phyloP scores from a whole-genome alignment of 805 yeast species.

The Candida ponderosae region DNA sequence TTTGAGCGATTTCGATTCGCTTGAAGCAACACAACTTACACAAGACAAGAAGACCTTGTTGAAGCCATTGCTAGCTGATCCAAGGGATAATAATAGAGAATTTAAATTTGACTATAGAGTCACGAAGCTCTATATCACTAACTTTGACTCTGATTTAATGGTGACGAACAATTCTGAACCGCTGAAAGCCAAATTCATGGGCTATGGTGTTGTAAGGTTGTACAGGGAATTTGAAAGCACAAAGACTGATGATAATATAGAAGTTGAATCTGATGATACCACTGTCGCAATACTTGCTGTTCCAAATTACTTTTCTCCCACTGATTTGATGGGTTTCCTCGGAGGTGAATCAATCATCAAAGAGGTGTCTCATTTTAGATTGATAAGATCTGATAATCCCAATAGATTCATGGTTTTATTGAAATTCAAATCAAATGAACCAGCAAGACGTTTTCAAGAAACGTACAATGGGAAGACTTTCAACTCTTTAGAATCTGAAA shows the following conservation, averaged over 20 bases:
- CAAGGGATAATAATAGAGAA: too few relatives aligned
- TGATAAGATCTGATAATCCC: slow-evolving; percentile 57
- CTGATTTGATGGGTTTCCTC: slow-evolving; percentile 74
- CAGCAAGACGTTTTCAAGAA: slow-evolving; percentile 59
- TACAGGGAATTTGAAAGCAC: slow-evolving; percentile 43
- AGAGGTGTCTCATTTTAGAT: slow-evolving; percentile 61
- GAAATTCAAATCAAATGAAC: slow-evolving; percentile 52
- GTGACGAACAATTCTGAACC: slow-evolving; percentile 3
- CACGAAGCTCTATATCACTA: slow-evolving; percentile 23
- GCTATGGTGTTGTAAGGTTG: slow-evolving; percentile 66
- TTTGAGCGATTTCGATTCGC: too few relatives aligned
- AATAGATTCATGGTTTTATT: slow-evolving; percentile 70
- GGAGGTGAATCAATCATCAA: slow-evolving; percentile 49
- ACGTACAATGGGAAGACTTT: slow-evolving; percentile 66
- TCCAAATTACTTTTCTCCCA: slow-evolving; percentile 81
- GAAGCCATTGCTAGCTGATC: too few relatives aligned
- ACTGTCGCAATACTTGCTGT: slow-evolving; percentile 78
- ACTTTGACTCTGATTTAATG: slow-evolving; percentile 13
- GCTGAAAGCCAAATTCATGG: slow-evolving; percentile 48
- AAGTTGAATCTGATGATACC: slow-evolving; percentile 45
- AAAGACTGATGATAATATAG: slow-evolving; percentile 12
- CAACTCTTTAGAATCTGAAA: slow-evolving; percentile 84
- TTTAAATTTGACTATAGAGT: too few relatives aligned
- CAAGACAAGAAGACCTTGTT: too few relatives aligned
- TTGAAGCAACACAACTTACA: too few relatives aligned